Conservation (phyloP, 768 basidiomycete genomes). For the Amanita brunnescens region DNA sequence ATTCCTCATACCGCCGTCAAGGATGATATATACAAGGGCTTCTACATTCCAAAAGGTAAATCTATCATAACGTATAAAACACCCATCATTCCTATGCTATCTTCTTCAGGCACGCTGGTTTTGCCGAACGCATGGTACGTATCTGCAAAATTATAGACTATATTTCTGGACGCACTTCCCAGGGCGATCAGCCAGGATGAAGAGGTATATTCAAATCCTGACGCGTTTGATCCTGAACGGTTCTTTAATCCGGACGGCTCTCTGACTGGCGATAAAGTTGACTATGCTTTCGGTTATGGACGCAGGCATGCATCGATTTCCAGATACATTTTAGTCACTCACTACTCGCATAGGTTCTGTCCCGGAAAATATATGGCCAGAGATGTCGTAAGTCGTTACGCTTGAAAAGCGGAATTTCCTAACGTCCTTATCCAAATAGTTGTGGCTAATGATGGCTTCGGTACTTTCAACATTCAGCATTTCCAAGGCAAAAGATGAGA, state of each 20-base stretch:
- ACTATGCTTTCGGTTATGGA: constrained; percentile 21
- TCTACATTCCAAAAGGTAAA: constrained; percentile 20
- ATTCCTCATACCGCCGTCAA: background rate
- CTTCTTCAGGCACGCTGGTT: constrained; percentile 1
- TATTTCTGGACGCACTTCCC: background rate
- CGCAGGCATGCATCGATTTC: constrained; percentile 10
- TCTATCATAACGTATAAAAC: background rate
- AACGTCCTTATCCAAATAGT: constrained; percentile 16
- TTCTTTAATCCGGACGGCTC: background rate
- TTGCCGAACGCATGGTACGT: constrained; percentile 5
- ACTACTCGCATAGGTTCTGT: background rate
- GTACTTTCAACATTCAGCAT: constrained; percentile 24
- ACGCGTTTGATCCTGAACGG: background rate
- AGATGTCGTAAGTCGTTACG: constrained; percentile 15
- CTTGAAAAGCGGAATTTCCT: constrained; percentile 18
- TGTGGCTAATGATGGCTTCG: constrained; percentile 15
- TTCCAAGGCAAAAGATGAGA: constrained; percentile 16
- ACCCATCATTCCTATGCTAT: background rate
- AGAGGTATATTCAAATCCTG: constrained; percentile 10
- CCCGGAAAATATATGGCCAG: background rate
- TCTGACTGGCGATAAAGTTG: constrained; percentile 8
- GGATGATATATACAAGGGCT: constrained; percentile 22
- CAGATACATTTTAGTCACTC: background rate
- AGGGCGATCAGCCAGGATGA: constrained; percentile 11
- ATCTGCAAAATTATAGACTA: background rate